These are phyloP conservation scores for Pseudogymnoascus sp. DNA, from an alignment of 2,329 filamentous ascomycete species.

Conservation along the genomic window DNA sequence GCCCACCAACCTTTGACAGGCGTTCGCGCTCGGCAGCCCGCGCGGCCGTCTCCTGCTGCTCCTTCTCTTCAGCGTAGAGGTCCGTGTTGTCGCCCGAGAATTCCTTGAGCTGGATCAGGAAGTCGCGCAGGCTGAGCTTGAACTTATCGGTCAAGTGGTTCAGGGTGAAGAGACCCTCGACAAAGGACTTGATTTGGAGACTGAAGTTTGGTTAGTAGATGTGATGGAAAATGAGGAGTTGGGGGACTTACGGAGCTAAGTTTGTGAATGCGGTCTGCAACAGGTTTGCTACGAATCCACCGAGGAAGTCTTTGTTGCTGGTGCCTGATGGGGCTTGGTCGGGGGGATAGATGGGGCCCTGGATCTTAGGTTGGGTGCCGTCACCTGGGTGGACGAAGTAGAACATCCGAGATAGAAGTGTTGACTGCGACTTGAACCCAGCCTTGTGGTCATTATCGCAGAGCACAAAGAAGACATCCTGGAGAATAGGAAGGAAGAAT, in stretches of 20 bases:
- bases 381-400: conserved; percentile 78
- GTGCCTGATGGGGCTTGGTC: conserved; percentile 80
- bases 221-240: conserved; percentile 11
- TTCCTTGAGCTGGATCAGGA: conserved; percentile 94
- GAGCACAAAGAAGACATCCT: conserved; percentile 97
- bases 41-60: conserved; percentile 79
- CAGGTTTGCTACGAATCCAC: conserved; percentile 76
- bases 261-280: conserved; percentile 90
- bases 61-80: conserved; percentile 87
- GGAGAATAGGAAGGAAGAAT: conserved; percentile 90
- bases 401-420: conserved; percentile 90
- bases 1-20: conserved; percentile 86
- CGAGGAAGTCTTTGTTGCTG: conserved; percentile 82
- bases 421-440: conserved; percentile 95
- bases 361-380: conserved; percentile 69
- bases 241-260: conserved; percentile 66
- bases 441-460: conserved; percentile 98
- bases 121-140: conserved; percentile 91
- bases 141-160: conserved; percentile 90
- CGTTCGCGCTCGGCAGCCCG: conserved; percentile 86
- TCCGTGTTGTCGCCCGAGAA: conserved; percentile 94
- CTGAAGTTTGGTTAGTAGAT: conserved; percentile 41
- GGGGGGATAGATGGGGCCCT: conserved; percentile 78
- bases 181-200: conserved; percentile 80
- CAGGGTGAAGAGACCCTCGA: conserved; percentile 78